Evolutionary conservation across 176 grass and related monocot genomes (phyloP).

Genomic region (Hordeum marinum): DNA sequence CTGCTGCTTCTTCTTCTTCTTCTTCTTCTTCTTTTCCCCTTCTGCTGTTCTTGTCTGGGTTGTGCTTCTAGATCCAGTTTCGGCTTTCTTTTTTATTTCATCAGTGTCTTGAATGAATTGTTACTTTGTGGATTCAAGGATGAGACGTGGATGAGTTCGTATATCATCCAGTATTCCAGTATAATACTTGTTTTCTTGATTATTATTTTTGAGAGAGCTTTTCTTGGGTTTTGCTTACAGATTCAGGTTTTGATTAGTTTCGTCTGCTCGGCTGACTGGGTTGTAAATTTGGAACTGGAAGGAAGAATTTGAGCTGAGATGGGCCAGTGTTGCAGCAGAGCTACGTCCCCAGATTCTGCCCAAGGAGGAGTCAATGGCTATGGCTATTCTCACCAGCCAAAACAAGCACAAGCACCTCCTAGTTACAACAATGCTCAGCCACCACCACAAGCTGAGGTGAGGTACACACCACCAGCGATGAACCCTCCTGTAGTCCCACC

Average conservation of each 20-base stretch:
- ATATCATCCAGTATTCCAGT: not conserved
- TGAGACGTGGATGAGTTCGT: not conserved
- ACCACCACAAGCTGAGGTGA: slow-evolving; percentile 17
- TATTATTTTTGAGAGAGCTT: slow-evolving; percentile 5
- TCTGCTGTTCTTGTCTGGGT: not conserved
- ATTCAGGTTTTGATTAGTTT: slow-evolving; percentile 24
- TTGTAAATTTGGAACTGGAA: slow-evolving; percentile 23
- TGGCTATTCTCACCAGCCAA: slow-evolving; percentile 50
- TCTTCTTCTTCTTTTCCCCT: not conserved
- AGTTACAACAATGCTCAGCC: slow-evolving; percentile 47
- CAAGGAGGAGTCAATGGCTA: slow-evolving; percentile 44
- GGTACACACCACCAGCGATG: slow-evolving; percentile 32
- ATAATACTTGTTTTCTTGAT: not conserved
- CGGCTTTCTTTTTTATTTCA: not conserved
- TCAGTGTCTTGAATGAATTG: slow-evolving; percentile 8
- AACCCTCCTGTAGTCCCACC: slow-evolving; percentile 39
- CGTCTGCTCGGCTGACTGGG: not conserved
- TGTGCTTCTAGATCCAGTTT: slow-evolving; percentile 30
- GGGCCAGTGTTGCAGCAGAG: slow-evolving; percentile 71
- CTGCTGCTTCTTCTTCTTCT: not conserved
- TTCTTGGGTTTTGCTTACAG: slow-evolving; percentile 25
- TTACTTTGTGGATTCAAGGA: slow-evolving; percentile 1
- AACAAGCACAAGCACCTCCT: slow-evolving; percentile 21
- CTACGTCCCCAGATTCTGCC: slow-evolving; percentile 39
- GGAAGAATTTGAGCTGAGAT: slow-evolving; percentile 39